phyloP scores from a whole-genome alignment of 2,329 filamentous ascomycete species.

The Aspergillus pseudotamarii region DNA sequence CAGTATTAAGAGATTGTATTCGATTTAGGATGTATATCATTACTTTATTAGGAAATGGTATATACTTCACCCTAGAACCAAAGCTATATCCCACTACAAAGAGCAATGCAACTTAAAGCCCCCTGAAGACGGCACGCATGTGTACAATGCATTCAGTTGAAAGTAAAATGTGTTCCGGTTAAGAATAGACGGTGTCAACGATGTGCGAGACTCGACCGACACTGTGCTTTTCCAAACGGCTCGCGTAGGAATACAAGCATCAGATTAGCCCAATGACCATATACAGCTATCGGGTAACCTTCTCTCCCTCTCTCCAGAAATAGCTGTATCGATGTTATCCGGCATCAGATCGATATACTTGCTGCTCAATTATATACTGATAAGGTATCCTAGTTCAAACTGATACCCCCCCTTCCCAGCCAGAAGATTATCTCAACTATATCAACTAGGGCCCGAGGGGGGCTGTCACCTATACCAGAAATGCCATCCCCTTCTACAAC shows the following conservation, averaged over 20 bases:
- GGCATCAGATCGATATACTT: too few species aligned
- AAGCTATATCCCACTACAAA: slow-evolving; percentile 1
- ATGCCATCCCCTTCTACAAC: not conserved
- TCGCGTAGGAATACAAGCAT: too few species aligned
- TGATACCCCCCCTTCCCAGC: not conserved
- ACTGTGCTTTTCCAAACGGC: too few species aligned
- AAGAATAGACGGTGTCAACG: slow-evolving; percentile 7
- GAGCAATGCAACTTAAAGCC: slow-evolving; percentile 5
- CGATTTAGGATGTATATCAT: too few species aligned
- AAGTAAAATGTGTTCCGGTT: slow-evolving; percentile 7
- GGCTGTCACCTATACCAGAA: not conserved
- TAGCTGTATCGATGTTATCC: too few species aligned
- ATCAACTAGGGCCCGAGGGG: not conserved
- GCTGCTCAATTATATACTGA: too few species aligned
- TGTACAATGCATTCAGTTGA: slow-evolving; percentile 8
- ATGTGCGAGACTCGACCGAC: slow-evolving; percentile 7
- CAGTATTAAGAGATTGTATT: too few species aligned
- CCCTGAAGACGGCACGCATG: slow-evolving; percentile 5
- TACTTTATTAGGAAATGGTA: too few species aligned
- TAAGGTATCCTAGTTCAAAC: slow-evolving; percentile 7
- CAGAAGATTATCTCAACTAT: slow-evolving; percentile 3
- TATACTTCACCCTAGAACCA: slow-evolving; percentile 7
- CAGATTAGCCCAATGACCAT: too few species aligned
- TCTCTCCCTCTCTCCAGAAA: too few species aligned
- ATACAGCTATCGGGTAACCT: too few species aligned